These are phyloP conservation scores for Leccinum subtestaceum DNA, from an alignment of 768 basidiomycete species.

Conservation along the genomic window DNA sequence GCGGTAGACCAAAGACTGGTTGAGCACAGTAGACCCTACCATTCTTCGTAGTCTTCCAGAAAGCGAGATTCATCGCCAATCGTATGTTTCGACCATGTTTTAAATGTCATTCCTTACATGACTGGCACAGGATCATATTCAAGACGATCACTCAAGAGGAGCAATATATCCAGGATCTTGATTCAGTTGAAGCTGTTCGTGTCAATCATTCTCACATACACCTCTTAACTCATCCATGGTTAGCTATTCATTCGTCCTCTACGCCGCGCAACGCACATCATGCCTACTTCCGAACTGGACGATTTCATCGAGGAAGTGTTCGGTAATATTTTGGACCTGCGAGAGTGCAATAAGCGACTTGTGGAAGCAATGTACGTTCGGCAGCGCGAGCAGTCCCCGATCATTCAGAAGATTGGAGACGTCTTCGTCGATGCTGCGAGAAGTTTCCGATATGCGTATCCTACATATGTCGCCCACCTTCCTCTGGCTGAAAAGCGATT, in stretches of 20 bases:
- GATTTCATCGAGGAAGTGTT: slow-evolving; percentile 90
- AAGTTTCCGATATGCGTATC: slow-evolving; percentile 85
- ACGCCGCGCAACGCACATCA: slow-evolving; percentile 55
- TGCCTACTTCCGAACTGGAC: slow-evolving; percentile 57
- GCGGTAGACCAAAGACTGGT: slow-evolving; percentile 47
- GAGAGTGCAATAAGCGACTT: slow-evolving; percentile 78
- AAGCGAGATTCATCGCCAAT: slow-evolving; percentile 82
- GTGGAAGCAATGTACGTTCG: slow-evolving; percentile 84
- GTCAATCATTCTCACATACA: slow-evolving; percentile 2
- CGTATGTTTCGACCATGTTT: slow-evolving; percentile 32
- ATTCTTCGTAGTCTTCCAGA: slow-evolving; percentile 59
- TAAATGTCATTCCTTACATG: background rate
- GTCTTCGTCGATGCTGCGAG: slow-evolving; percentile 84
- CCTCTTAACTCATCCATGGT: slow-evolving; percentile 33
- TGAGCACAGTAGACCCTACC: slow-evolving; percentile 45
- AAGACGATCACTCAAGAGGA: slow-evolving; percentile 88
- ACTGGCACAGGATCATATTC: slow-evolving; percentile 58
- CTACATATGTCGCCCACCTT: slow-evolving; percentile 79
- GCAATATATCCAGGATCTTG: slow-evolving; percentile 85
- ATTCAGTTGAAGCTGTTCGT: slow-evolving; percentile 70
- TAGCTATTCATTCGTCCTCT: slow-evolving; percentile 55
- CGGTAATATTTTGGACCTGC: slow-evolving; percentile 83
- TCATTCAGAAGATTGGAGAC: slow-evolving; percentile 85
- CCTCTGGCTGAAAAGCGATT: slow-evolving; percentile 83
- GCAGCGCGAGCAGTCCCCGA: slow-evolving; percentile 76